Evolutionary conservation across 1,284 basidiomycete species (phyloP), one percentile per base, ranked within the genome.

Genomic region (Gastroboletus turbinatus): DNA sequence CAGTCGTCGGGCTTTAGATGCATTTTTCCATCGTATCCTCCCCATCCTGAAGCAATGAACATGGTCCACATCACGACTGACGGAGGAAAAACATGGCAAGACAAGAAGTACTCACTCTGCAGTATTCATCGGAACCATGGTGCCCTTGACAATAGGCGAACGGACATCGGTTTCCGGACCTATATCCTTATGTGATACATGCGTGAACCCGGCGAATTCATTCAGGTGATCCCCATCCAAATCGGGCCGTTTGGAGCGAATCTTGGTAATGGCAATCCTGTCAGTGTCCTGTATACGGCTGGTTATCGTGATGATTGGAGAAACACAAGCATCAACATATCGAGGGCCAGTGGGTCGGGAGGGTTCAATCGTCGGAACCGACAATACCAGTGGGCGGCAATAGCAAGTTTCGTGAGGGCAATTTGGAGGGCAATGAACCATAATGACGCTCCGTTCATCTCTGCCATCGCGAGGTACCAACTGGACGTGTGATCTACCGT

Each of bases 321-420:
- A 69, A 46, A 69, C 69, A 19, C 53, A 55, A 40, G 59, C 64
- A 48, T 69, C 69, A 17, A 57, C 62, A 21, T 72, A 65, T 58
- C 43, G 63, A 42, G 59, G 4, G 32, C 39, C 17, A n/a, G 30
- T n/a, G n/a, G 25, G 14, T 49, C 11, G 33, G 16, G 44, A 14
- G n/a, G 40, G n/a, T 10, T 50, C 38, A 3, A 45, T 35, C 23
- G 13, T 29, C 33, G 39, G 19, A 50, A 33, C 29, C 4, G 58
- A 44, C 14, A 27, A 33, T 13, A 21, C 38, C 10, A 25, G 4
- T n/a, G 48, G 25, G 35, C 29, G 9, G 30, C 16, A 17, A 49
- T 46, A 48, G 21, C 66, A 67, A 50, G 49, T 46, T 39, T 59
- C 46, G 33, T 70, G 69, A 19, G 10, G 36, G 27, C 70, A 72